These are phyloP conservation scores for Rugonectria rugulosa DNA, from an alignment of 2,329 filamentous ascomycete species.

Conservation along the genomic window DNA sequence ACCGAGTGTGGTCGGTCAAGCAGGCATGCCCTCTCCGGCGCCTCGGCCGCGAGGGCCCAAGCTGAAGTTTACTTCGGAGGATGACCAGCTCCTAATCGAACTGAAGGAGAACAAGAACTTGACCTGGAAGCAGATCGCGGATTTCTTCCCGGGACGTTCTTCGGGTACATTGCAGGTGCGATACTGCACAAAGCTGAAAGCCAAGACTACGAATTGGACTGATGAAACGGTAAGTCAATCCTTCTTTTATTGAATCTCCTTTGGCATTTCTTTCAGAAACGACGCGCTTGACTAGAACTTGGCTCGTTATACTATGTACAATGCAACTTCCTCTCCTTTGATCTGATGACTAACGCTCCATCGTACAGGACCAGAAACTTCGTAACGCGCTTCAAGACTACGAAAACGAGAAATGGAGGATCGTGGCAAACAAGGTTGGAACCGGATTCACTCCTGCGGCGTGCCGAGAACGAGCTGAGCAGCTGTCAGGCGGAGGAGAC, in stretches of 20 bases:
- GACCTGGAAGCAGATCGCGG: constrained; percentile 97
- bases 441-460: constrained; percentile 87
- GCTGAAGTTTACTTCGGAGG: constrained; percentile 91
- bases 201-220: constrained; percentile 92
- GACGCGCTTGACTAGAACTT: background rate
- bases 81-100: constrained; percentile 86
- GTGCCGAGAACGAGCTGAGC: constrained; percentile 80
- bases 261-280: background rate
- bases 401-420: constrained; percentile 92
- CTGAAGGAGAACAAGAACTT: constrained; percentile 94
- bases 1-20: constrained; percentile 85
- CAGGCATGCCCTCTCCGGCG: constrained; percentile 86
- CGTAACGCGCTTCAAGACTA: constrained; percentile 81
- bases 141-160: constrained; percentile 91
- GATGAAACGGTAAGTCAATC: constrained; percentile 81
- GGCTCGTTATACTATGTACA: background rate
- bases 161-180: constrained; percentile 92
- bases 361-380: constrained; percentile 76
- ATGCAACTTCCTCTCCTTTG: background rate
- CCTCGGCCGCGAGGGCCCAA: constrained; percentile 85
- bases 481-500: constrained; percentile 61
- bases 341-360: constrained; percentile 17
- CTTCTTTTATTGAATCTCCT: background rate
- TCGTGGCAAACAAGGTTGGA: constrained; percentile 89
- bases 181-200: constrained; percentile 94